Conservation (phyloP, 768 basidiomycete species). For the Kwoniella shandongensis region DNA sequence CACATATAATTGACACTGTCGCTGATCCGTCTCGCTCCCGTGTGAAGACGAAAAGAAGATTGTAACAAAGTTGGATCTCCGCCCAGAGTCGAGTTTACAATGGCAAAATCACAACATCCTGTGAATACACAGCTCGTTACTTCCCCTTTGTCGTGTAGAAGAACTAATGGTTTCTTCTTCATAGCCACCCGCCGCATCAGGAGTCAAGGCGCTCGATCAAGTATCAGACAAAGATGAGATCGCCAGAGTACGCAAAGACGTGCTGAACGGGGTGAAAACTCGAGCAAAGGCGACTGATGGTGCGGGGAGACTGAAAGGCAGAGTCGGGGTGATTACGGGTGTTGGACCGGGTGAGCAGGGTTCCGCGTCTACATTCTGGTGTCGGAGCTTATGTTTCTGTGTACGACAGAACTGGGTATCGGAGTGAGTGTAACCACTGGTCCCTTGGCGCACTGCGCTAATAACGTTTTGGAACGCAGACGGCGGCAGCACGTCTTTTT, state of each 20-base stretch:
- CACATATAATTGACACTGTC: too few species aligned
- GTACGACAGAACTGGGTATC: slow-evolving; percentile 66
- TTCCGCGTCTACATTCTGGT: too few species aligned
- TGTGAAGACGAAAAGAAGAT: too few species aligned
- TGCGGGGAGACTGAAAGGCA: slow-evolving; percentile 63
- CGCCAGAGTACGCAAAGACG: slow-evolving; percentile 11
- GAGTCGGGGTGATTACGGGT: slow-evolving; percentile 85
- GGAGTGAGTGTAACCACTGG: slow-evolving; percentile 63
- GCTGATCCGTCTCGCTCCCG: too few species aligned
- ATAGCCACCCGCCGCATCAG: background rate
- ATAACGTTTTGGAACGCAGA: slow-evolving; percentile 16
- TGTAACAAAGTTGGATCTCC: too few species aligned
- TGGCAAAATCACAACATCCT: too few species aligned
- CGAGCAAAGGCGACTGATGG: slow-evolving; percentile 13
- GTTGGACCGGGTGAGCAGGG: slow-evolving; percentile 64
- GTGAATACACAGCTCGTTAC: too few species aligned
- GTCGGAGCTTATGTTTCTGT: too few species aligned
- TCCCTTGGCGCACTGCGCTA: background rate
- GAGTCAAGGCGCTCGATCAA: background rate
- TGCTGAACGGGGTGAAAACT: slow-evolving; percentile 16
- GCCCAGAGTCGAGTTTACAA: too few species aligned
- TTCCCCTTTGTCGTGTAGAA: too few species aligned
- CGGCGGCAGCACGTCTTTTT: slow-evolving; percentile 37
- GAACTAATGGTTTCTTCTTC: too few species aligned
- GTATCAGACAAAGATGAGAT: background rate